Evolutionary conservation across 192 early-diverging fungal species (phyloP).

Genomic region (Backusella westeae): DNA sequence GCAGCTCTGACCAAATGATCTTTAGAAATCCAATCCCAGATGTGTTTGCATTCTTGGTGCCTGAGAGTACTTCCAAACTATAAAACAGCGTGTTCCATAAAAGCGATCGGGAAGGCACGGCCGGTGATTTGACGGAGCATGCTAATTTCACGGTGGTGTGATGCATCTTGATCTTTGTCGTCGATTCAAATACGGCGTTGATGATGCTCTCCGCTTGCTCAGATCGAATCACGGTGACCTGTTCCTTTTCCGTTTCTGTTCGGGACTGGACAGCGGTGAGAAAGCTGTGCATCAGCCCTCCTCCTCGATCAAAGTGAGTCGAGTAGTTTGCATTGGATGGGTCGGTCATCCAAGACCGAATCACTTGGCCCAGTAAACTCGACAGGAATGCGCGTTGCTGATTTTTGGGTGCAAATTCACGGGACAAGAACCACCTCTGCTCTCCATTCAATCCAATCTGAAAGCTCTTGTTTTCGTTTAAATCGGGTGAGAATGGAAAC

Average conservation of each 20-base stretch:
- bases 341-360: conserved; percentile 49
- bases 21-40: conserved; percentile 62
- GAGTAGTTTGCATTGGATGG: conserved; percentile 20
- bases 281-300: neutral
- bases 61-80: conserved; percentile 41
- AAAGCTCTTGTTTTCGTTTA: neutral
- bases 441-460: neutral
- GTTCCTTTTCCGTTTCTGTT: neutral
- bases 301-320: conserved; percentile 8
- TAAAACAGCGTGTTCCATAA: conserved; percentile 54
- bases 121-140: conserved; percentile 27
- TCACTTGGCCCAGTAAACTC: conserved; percentile 38
- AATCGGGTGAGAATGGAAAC: conserved; percentile 38
- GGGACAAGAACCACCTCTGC: conserved; percentile 32
- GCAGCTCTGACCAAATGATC: conserved; percentile 63
- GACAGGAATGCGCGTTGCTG: conserved; percentile 42
- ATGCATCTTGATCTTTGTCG: neutral
- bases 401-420: conserved; percentile 40
- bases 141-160: conserved; percentile 33
- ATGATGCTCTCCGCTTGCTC: conserved; percentile 50
- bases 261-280: neutral
- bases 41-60: conserved; percentile 24
- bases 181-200: conserved; percentile 30
- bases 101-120: conserved; percentile 48
- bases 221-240: conserved; percentile 10